phyloP scores from a whole-genome alignment of 495 filamentous ascomycete genomes.

The Jackrogersella minutella region DNA sequence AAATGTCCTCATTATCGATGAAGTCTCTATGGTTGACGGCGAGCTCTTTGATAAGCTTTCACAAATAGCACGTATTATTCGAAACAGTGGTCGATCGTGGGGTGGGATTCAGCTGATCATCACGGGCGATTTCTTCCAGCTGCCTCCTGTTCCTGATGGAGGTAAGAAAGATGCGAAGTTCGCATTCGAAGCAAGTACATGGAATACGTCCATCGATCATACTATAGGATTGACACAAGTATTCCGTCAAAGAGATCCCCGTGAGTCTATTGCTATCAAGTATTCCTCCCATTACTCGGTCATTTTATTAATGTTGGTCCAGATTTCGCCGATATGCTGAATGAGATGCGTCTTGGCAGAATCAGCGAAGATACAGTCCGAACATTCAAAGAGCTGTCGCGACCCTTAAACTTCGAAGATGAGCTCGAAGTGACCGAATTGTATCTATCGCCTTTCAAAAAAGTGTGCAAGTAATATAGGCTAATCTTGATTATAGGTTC shows the following conservation, averaged over 20 bases:
- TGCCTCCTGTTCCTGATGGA: conserved; percentile 86
- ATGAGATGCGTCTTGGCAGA: conserved; percentile 93
- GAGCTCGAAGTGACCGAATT: conserved; percentile 89
- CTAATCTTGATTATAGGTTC: conserved; percentile 65
- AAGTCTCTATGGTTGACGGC: conserved; percentile 98
- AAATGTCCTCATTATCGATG: conserved; percentile 87
- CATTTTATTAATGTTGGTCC: conserved; percentile 23
- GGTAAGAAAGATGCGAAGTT: conserved; percentile 76
- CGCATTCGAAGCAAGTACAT: conserved; percentile 88
- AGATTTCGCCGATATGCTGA: conserved; percentile 93
- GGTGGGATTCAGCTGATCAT: conserved; percentile 96
- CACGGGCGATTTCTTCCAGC: conserved; percentile 96
- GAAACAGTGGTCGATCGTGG: conserved; percentile 91
- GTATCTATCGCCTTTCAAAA: conserved; percentile 51
- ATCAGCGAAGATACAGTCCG: conserved; percentile 73
- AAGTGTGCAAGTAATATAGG: background rate
- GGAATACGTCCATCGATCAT: conserved; percentile 91
- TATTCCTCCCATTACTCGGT: background rate
- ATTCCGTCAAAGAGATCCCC: conserved; percentile 93
- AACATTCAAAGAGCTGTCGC: conserved; percentile 73
- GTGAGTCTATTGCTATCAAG: conserved; percentile 49
- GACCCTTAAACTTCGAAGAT: conserved; percentile 76
- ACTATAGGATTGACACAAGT: conserved; percentile 95
- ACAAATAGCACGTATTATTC: conserved; percentile 76
- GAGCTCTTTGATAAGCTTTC: conserved; percentile 97